These are phyloP conservation scores for Lactarius quietus DNA, from an alignment of 768 basidiomycete genomes.

Conservation along the genomic window DNA sequence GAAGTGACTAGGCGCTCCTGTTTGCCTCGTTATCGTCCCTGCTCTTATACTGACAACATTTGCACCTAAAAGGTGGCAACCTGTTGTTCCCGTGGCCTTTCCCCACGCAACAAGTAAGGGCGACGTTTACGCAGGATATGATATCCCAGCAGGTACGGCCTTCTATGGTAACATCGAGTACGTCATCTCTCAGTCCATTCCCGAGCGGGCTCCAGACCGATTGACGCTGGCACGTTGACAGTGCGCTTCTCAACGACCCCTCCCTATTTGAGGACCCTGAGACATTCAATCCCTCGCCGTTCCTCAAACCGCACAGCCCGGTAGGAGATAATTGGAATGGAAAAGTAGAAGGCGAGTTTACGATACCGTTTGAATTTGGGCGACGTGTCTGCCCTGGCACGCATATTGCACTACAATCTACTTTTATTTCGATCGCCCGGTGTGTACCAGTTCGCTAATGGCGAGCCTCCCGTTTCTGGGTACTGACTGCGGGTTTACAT, in stretches of 20 bases:
- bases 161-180: slow-evolving; percentile 19
- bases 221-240: not conserved
- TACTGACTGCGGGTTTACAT: not conserved
- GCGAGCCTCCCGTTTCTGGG: not conserved
- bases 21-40: not conserved
- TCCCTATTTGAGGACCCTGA: slow-evolving; percentile 27
- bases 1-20: slow-evolving; percentile 19
- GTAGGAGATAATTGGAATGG: slow-evolving; percentile 6
- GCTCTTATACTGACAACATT: not conserved
- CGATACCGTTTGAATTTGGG: slow-evolving; percentile 28
- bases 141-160: slow-evolving; percentile 13
- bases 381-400: slow-evolving; percentile 27
- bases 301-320: slow-evolving; percentile 18
- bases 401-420: slow-evolving; percentile 23
- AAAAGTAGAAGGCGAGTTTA: slow-evolving; percentile 22
- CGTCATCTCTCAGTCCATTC: not conserved
- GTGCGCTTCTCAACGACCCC: slow-evolving; percentile 25
- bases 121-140: slow-evolving; percentile 14
- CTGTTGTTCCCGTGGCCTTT: slow-evolving; percentile 12
- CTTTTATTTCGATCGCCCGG: slow-evolving; percentile 22
- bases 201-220: not conserved
- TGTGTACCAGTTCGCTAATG: not conserved
- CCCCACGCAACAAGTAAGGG: slow-evolving; percentile 13
- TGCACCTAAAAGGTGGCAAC: slow-evolving; percentile 8
- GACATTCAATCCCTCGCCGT: slow-evolving; percentile 30